Evolutionary conservation across 2,329 filamentous ascomycete genomes (phyloP).

Genomic region (Colletotrichum camelliae): DNA sequence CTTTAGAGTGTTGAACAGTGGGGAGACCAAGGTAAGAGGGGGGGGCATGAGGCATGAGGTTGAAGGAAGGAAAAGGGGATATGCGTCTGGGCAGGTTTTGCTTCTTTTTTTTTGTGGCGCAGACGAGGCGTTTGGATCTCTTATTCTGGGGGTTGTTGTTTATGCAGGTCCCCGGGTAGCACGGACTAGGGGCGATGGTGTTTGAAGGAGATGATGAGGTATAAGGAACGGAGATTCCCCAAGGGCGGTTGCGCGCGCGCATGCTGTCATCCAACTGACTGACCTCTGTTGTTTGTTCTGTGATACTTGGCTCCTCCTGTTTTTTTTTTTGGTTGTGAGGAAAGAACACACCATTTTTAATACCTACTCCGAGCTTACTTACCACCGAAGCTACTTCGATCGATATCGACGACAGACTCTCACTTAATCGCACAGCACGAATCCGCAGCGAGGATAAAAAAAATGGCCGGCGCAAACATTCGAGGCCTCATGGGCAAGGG

Average conservation of each 20-base stretch:
- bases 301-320: not conserved
- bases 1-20: not conserved
- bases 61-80: not conserved
- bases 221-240: conserved; percentile 3
- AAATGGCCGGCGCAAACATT: not conserved
- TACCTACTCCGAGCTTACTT: not conserved
- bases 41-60: not conserved
- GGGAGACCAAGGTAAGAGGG: not conserved
- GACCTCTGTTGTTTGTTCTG: not conserved
- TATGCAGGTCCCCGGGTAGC: not conserved
- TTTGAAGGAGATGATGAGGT: not conserved
- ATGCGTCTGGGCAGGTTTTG: not conserved
- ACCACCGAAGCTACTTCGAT: not conserved
- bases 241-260: not conserved
- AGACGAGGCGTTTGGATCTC: not conserved
- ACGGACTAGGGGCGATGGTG: not conserved
- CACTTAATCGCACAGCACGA: not conserved
- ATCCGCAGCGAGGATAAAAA: not conserved
- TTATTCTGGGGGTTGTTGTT: not conserved
- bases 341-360: not conserved
- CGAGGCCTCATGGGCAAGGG: conserved; percentile 40
- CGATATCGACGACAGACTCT: not conserved
- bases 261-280: not conserved
- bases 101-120: not conserved
- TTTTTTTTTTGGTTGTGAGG: not conserved